Base-by-base conservation (phyloP, 345 rosid genomes). In the Acer yangbiense region DNA sequence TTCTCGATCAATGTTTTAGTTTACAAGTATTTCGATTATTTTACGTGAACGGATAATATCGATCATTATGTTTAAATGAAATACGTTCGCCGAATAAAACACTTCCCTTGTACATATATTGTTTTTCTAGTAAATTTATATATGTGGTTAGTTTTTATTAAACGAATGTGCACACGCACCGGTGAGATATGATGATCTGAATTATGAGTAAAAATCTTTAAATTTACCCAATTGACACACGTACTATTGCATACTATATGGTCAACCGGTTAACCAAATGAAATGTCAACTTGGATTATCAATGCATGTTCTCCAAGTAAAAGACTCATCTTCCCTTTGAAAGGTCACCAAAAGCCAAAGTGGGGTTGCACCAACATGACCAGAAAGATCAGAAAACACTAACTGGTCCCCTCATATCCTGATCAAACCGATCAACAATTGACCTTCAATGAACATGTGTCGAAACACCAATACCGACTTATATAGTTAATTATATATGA, bases 291-390 rank as follows among this genome's bases (percentile, higher is more conserved):
- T 7, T 9, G 46, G 46, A 64, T 35, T 35, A 4, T 39, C 65
- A 35, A 32, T 48, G 21, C 16, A 57, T 16, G 44, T 68, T n/a
- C 29, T 48, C 32, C 14, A 29, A 41, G 18, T 1, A 43, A 60
- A 32, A 9, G 64, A 1, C 71, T 29, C 66, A 70, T 41, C 46
- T 60, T 3, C 43, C 43, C 20, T 68, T 35, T 27, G 65, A 75
- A 78, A 55, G 80, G 78, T 72, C 82, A 70, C 32, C 44, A 68
- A 43, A 46, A 27, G 43, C 32, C 44, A 9, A 68, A 80, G 77
- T 75, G 77, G 77, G 68, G 8, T 50, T 62, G 69, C 21, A 44
- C 68, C 70, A 75, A 67, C 29, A 65, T 1, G 48, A 32, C 43
- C 25, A 55, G 27, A 12, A 54, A 63, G 9, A 55, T 35, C 39